Evolutionary conservation across 768 basidiomycete species (phyloP).

Genomic region (Lyophyllum shimeji): DNA sequence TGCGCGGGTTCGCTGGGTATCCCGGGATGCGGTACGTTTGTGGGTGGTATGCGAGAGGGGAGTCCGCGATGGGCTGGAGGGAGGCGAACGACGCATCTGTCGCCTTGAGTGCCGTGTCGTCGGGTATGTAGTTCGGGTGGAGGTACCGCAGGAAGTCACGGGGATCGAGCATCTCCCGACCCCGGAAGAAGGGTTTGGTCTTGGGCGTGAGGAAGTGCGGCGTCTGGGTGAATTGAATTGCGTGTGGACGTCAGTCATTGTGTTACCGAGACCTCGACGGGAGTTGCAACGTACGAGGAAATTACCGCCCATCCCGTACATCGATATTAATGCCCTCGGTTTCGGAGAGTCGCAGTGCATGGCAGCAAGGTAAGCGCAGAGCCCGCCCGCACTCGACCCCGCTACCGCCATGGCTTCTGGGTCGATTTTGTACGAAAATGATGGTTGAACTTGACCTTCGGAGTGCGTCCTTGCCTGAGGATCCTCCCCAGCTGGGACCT

Average conservation of each 20-base stretch:
- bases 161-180: constrained; percentile 55
- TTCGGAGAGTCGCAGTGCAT: constrained; percentile 47
- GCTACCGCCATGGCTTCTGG: constrained; percentile 45
- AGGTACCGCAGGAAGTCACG: constrained; percentile 44
- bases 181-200: constrained; percentile 48
- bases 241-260: neutral
- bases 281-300: constrained; percentile 38
- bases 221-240: constrained; percentile 37
- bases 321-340: constrained; percentile 52
- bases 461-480: neutral
- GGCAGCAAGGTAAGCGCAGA: constrained; percentile 64
- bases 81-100: constrained; percentile 10
- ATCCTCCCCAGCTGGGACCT: constrained; percentile 3
- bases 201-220: constrained; percentile 52
- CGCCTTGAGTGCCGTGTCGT: neutral
- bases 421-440: constrained; percentile 36
- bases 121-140: constrained; percentile 35
- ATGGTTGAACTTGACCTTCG: too few relatives aligned
- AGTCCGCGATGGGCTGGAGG: constrained; percentile 35
- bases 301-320: constrained; percentile 69
- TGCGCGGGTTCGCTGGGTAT: constrained; percentile 62
- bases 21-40: constrained; percentile 48
- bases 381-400: constrained; percentile 61
- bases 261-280: neutral
- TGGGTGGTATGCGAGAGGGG: constrained; percentile 46